Conservation (phyloP, 2,329 filamentous ascomycete species). For the Orbilia quercus region DNA sequence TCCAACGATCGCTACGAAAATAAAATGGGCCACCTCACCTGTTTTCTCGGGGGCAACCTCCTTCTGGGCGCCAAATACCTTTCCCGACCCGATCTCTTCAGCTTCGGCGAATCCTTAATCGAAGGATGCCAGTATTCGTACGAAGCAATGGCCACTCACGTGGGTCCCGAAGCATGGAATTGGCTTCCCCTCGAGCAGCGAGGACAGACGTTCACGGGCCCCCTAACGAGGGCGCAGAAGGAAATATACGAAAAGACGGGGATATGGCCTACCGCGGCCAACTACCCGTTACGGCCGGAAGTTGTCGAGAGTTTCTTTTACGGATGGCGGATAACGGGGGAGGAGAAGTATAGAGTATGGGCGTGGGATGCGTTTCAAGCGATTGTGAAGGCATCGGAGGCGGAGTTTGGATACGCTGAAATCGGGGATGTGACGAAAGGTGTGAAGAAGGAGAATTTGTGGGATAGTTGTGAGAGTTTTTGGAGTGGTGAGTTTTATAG, state of each 20-base stretch:
- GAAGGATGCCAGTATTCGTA: conserved; percentile 81
- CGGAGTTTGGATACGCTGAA: conserved; percentile 74
- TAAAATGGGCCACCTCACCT: conserved; percentile 70
- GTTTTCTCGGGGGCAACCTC: conserved; percentile 87
- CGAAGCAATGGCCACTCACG: conserved; percentile 73
- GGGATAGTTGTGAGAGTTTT: conserved; percentile 85
- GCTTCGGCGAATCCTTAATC: conserved; percentile 79
- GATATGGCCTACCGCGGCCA: conserved; percentile 73
- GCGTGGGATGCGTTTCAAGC: conserved; percentile 80
- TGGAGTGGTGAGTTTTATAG: conserved; percentile 76
- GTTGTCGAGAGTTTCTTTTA: conserved; percentile 89
- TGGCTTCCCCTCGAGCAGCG: conserved; percentile 69
- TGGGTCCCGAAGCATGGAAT: conserved; percentile 79
- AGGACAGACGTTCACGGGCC: conserved; percentile 15
- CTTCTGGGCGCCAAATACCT: conserved; percentile 82
- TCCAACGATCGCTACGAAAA: conserved; percentile 38
- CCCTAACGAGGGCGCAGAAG: conserved; percentile 27
- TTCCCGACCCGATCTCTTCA: conserved; percentile 66
- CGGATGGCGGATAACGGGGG: conserved; percentile 81
- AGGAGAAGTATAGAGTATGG: conserved; percentile 82
- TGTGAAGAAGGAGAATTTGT: conserved; percentile 70
- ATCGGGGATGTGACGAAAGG: conserved; percentile 75
- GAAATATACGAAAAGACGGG: conserved; percentile 66
- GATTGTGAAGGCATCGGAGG: conserved; percentile 73
- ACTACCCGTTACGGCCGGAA: conserved; percentile 79